Evolutionary conservation across 345 rosid species (phyloP), one percentile per base, ranked within the genome.

Genomic region (Microthlaspi erraticum): DNA sequence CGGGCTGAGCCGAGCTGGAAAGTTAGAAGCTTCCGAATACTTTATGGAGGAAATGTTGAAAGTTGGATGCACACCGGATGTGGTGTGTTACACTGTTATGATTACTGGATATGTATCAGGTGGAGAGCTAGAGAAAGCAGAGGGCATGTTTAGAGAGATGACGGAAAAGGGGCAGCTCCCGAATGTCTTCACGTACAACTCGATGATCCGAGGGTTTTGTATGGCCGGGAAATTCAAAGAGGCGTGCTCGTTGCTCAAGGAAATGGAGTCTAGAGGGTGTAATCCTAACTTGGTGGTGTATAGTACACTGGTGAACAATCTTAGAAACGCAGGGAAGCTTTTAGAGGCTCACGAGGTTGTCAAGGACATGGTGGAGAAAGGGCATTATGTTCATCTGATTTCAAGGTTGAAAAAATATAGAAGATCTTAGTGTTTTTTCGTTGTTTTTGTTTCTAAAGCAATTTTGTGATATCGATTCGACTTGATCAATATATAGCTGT

Each of bases 171-270:
- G 97, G 16, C 85, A 79, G 52, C 84, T 91, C 37, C 99, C 97
- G 12, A 93, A 94, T 43, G 95, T 79, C 18, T 89, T 82, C 71
- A 89, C 99, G 0, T 94, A 94, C 63, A 82, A 85, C 76, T 85
- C 97, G 0, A 85, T 94, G 93, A 89, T 94, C 76, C 86, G 91
- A 1, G 96, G 97, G 55, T 76, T 76, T 67, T 94, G 96, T 83
- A 91, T 85, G 86, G 89, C 83, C 0, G 91, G 81, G 14, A 84
- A 78, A 73, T 91, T 83, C 72, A 80, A 83, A 45, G 89, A 88
- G 73, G 97, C 96, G 3, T 79, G 90, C 59, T 68, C 77, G 12
- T 62, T 89, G 85, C 84, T 94, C 60, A 85, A 82, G 69, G 87
- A 85, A 79, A 91, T 94, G 99, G 91, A 85, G 83, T 79, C 86